Evolutionary conservation across 108 stramenopile genomes (phyloP).

Genomic region (Nannochloropsis gaditana): DNA sequence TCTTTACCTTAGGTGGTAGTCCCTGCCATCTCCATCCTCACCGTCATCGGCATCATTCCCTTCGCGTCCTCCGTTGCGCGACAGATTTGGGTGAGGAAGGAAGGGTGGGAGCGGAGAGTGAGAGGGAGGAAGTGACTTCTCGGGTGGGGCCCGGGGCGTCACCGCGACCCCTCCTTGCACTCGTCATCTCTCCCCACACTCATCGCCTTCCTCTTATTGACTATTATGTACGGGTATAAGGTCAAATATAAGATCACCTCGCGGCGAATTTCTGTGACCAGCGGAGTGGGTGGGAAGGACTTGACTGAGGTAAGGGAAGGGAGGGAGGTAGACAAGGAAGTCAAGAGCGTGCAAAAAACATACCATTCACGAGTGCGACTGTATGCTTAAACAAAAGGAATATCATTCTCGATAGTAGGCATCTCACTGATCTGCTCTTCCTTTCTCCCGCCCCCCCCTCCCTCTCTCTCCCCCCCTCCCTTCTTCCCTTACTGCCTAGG

Average conservation of each 20-base stretch:
- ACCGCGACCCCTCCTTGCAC: background rate
- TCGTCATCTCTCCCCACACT: background rate
- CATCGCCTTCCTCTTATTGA: background rate
- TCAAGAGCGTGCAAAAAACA: too few relatives aligned
- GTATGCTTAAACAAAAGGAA: too few relatives aligned
- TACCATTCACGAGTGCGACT: too few relatives aligned
- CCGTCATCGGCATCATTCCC: conserved; percentile 77
- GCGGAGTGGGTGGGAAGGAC: conserved; percentile 73
- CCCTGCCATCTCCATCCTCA: conserved; percentile 77
- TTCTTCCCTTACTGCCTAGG: conserved; percentile 58
- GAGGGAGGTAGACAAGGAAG: background rate
- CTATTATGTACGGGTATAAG: conserved; percentile 37
- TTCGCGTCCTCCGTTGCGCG: conserved; percentile 74
- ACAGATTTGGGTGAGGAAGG: background rate
- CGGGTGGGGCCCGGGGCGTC: too few relatives aligned
- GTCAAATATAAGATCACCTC: conserved; percentile 78
- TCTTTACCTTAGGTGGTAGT: conserved; percentile 75
- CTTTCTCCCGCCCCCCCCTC: background rate
- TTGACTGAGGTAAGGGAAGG: conserved; percentile 46
- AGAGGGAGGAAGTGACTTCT: background rate
- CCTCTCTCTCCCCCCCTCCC: background rate
- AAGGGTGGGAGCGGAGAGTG: background rate
- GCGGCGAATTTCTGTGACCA: conserved; percentile 76
- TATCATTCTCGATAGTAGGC: too few relatives aligned
- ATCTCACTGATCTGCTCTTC: background rate